Evolutionary conservation across 495 filamentous ascomycete species (phyloP).

Genomic region (Penicillium lagena): DNA sequence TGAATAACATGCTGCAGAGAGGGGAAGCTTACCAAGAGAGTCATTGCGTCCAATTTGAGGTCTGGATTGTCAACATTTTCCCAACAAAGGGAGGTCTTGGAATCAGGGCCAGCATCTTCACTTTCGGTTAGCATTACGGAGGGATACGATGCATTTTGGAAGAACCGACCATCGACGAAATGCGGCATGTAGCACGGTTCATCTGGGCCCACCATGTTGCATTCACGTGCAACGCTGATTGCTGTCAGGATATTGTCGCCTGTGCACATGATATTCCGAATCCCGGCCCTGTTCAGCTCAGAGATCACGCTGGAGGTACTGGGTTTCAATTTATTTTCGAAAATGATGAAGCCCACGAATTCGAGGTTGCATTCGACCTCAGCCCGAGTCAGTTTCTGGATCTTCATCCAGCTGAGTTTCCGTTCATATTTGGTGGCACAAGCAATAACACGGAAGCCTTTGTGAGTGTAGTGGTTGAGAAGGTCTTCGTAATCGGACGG

Average conservation of each 20-base stretch:
- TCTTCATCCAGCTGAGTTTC: constrained; percentile 86
- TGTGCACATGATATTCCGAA: constrained; percentile 93
- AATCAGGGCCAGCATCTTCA: constrained; percentile 54
- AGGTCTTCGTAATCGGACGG: constrained; percentile 86
- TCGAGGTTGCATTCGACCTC: constrained; percentile 78
- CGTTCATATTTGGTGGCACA: constrained; percentile 84
- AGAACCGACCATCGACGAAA: constrained; percentile 61
- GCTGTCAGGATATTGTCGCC: constrained; percentile 98
- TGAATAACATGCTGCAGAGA: neutral
- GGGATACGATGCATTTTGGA: neutral
- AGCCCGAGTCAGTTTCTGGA: constrained; percentile 82
- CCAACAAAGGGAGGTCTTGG: constrained; percentile 71
- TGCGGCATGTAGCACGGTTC: constrained; percentile 90
- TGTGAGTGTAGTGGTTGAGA: constrained; percentile 82
- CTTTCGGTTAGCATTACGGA: constrained; percentile 2
- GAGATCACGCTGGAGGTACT: constrained; percentile 70
- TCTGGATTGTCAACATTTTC: constrained; percentile 83
- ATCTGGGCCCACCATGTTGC: constrained; percentile 69
- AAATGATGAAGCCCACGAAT: constrained; percentile 94
- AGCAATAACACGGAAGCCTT: constrained; percentile 95
- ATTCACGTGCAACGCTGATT: constrained; percentile 93
- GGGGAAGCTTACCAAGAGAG: constrained; percentile 51
- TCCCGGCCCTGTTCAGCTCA: constrained; percentile 78
- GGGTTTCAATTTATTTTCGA: constrained; percentile 96
- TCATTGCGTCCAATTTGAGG: constrained; percentile 68